These are phyloP conservation scores for Fusarium temperatum DNA, from an alignment of 2,329 filamentous ascomycete genomes.

Conservation along the genomic window DNA sequence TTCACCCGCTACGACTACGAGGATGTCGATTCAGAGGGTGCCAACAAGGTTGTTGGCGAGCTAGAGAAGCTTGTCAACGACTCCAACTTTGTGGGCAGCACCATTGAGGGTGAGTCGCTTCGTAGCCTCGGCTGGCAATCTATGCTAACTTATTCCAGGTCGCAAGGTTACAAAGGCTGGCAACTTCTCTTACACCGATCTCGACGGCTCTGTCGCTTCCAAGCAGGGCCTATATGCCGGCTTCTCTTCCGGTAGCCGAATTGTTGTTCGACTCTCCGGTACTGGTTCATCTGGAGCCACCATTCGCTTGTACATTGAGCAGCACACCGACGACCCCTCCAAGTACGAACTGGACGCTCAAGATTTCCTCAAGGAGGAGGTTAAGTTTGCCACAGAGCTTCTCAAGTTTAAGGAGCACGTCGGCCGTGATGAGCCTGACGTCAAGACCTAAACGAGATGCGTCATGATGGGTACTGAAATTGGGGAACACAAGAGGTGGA, in stretches of 20 bases:
- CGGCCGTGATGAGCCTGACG: conserved; percentile 91
- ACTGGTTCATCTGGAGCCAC: conserved; percentile 96
- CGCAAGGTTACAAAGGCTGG: conserved; percentile 89
- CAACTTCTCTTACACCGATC: conserved; percentile 97
- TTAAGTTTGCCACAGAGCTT: conserved; percentile 83
- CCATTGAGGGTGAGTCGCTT: conserved; percentile 69
- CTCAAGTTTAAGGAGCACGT: conserved; percentile 95
- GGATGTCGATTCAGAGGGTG: conserved; percentile 88
- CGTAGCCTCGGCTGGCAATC: neutral
- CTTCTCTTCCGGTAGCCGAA: conserved; percentile 93
- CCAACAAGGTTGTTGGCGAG: conserved; percentile 87
- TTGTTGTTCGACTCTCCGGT: conserved; percentile 93
- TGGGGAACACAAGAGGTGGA: conserved; percentile 26
- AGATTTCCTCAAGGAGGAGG: conserved; percentile 91
- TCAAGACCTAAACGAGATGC: conserved; percentile 77
- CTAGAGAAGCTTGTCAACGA: conserved; percentile 82
- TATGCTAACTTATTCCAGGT: conserved; percentile 52
- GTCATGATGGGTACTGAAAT: neutral
- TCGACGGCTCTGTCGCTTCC: conserved; percentile 95
- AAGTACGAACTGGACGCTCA: conserved; percentile 87
- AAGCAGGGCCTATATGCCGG: conserved; percentile 96
- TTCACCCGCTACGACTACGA: conserved; percentile 99
- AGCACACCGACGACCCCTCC: conserved; percentile 83
- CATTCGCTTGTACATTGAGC: conserved; percentile 96
- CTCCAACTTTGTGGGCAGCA: conserved; percentile 80